phyloP scores from a whole-genome alignment of 1,284 basidiomycete genomes.

The Polyporus tsugae region DNA sequence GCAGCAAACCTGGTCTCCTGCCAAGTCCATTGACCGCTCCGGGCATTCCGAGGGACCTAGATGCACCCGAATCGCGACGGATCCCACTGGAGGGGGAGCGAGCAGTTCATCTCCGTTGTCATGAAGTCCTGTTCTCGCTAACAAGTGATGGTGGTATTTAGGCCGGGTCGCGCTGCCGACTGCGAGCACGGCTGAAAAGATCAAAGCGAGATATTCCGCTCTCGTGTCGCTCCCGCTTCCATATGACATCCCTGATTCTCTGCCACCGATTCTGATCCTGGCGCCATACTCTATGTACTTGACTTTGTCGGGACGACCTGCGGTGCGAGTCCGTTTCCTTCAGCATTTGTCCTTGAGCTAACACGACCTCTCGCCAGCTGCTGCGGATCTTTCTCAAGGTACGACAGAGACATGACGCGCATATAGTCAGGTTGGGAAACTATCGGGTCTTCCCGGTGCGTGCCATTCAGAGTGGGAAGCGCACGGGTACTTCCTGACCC shows the following conservation, averaged over 20 bases:
- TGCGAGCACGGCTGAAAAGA: conserved; percentile 55
- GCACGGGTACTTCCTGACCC: conserved; percentile 77
- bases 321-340: conserved; percentile 52
- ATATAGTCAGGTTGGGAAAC: conserved; percentile 58
- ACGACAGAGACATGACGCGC: conserved; percentile 11
- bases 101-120: conserved; percentile 3
- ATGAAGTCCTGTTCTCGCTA: neutral
- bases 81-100: conserved; percentile 20
- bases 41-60: conserved; percentile 17
- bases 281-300: conserved; percentile 62
- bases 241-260: conserved; percentile 61
- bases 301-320: conserved; percentile 72
- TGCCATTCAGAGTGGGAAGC: conserved; percentile 70
- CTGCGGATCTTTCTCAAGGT: conserved; percentile 44
- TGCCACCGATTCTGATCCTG: conserved; percentile 73
- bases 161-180: conserved; percentile 18
- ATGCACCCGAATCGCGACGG: conserved; percentile 25
- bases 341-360: neutral
- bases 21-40: conserved; percentile 18
- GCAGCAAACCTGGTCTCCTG: neutral
- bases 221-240: conserved; percentile 70
- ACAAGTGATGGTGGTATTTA: neutral
- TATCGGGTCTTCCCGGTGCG: conserved; percentile 77
- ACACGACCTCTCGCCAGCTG: conserved; percentile 13
- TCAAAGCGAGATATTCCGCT: conserved; percentile 60